Conservation (phyloP, 2,329 filamentous ascomycete species). For the Botryotinia narcissicola region DNA sequence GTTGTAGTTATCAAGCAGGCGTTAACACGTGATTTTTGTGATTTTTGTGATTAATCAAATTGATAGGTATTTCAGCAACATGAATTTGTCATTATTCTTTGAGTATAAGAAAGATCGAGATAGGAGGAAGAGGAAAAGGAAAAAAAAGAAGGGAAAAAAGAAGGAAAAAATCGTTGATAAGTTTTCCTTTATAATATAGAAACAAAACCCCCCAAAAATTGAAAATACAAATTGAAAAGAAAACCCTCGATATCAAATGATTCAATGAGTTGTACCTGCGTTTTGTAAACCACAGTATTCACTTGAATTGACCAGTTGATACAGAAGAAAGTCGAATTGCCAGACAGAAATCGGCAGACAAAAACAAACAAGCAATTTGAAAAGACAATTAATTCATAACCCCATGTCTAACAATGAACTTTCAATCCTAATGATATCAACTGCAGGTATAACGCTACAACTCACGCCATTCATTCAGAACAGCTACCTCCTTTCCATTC, state of each 20-base stretch:
- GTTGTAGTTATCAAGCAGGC: no score
- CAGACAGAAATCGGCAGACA: not conserved
- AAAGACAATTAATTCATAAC: not conserved
- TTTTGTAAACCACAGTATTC: fast-evolving
- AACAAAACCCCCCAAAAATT: not conserved
- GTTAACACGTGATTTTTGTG: not conserved
- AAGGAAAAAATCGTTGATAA: fast-evolving
- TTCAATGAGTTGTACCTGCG: not conserved
- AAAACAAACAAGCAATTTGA: not conserved
- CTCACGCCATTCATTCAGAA: not conserved
- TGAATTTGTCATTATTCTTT: not conserved
- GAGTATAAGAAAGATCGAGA: no score
- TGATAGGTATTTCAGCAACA: not conserved
- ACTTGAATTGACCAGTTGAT: not conserved
- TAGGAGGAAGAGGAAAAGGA: fast-evolving
- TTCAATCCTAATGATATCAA: not conserved
- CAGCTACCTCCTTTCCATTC: not conserved
- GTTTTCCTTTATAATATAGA: no score
- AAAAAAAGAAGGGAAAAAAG: no score
- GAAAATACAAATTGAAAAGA: not conserved
- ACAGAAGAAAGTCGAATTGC: not conserved
- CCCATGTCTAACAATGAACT: not conserved
- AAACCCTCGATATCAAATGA: fast-evolving
- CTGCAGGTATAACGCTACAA: not conserved
- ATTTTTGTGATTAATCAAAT: not conserved